Evolutionary conservation across 345 rosid genomes (phyloP).

Genomic region (Microthlaspi erraticum): DNA sequence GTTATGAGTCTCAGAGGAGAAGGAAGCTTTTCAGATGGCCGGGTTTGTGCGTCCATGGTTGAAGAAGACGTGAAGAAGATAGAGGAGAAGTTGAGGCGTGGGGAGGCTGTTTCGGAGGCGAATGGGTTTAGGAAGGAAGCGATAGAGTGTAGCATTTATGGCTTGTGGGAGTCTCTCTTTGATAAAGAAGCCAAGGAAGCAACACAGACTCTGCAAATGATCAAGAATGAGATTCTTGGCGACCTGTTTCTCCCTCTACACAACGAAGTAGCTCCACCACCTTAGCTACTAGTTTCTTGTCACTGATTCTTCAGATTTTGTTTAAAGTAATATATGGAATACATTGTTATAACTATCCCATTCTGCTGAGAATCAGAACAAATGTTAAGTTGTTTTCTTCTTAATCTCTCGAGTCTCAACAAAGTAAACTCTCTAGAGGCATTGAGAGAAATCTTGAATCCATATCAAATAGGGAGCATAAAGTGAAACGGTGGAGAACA

Average conservation of each 20-base stretch:
- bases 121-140: slow-evolving; percentile 15
- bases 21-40: neutral
- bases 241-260: neutral
- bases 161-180: slow-evolving; percentile 6
- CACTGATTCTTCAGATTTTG: neutral
- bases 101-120: slow-evolving; percentile 13
- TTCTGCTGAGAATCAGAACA: too few species aligned
- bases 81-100: neutral
- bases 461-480: too few species aligned
- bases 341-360: neutral
- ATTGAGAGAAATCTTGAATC: too few species aligned
- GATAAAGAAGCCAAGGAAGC: slow-evolving; percentile 5
- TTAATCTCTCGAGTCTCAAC: too few species aligned
- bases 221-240: neutral
- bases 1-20: neutral
- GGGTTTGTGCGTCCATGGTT: neutral
- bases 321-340: neutral
- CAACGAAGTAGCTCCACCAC: neutral
- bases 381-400: too few species aligned
- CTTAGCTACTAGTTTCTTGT: neutral
- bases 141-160: neutral
- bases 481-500: too few species aligned
- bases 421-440: too few species aligned
- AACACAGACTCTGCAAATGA: neutral
- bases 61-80: neutral